Conservation (phyloP, 108 stramenopile species). For the Pseudonitzschia multiseries region DNA sequence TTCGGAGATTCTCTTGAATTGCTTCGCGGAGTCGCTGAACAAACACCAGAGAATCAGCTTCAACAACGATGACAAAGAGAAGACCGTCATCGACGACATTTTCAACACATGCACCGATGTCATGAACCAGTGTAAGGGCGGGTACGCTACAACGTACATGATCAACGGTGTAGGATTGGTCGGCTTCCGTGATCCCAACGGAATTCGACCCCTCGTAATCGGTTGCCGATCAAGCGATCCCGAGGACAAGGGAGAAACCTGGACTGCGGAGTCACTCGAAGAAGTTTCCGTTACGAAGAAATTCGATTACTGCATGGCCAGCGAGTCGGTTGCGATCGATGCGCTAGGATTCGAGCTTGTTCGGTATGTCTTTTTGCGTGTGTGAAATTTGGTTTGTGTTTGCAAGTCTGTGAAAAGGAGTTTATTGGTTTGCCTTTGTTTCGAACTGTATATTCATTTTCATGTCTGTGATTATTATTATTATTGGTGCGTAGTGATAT, state of each 20-base stretch:
- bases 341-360: slow-evolving; percentile 91
- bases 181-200: slow-evolving; percentile 95
- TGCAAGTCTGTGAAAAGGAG: not conserved
- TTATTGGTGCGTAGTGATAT: slow-evolving; percentile 69
- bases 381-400: not conserved
- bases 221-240: slow-evolving; percentile 63
- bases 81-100: slow-evolving; percentile 60
- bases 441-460: not conserved
- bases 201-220: slow-evolving; percentile 96
- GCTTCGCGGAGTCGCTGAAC: slow-evolving; percentile 92
- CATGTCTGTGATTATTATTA: not conserved
- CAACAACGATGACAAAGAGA: slow-evolving; percentile 26
- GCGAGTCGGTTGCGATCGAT: slow-evolving; percentile 98
- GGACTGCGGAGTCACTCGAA: slow-evolving; percentile 41
- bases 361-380: slow-evolving; percentile 43
- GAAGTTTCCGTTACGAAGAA: slow-evolving; percentile 30
- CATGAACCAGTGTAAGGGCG: slow-evolving; percentile 89
- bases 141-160: slow-evolving; percentile 92
- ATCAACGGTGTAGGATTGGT: slow-evolving; percentile 95
- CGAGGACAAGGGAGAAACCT: slow-evolving; percentile 28
- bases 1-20: slow-evolving; percentile 94
- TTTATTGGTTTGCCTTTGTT: not conserved
- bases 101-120: slow-evolving; percentile 76
- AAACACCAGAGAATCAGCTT: slow-evolving; percentile 26
- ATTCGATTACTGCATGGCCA: slow-evolving; percentile 86